phyloP scores from a whole-genome alignment of 2,329 filamentous ascomycete genomes.

The Acarospora socialis region DNA sequence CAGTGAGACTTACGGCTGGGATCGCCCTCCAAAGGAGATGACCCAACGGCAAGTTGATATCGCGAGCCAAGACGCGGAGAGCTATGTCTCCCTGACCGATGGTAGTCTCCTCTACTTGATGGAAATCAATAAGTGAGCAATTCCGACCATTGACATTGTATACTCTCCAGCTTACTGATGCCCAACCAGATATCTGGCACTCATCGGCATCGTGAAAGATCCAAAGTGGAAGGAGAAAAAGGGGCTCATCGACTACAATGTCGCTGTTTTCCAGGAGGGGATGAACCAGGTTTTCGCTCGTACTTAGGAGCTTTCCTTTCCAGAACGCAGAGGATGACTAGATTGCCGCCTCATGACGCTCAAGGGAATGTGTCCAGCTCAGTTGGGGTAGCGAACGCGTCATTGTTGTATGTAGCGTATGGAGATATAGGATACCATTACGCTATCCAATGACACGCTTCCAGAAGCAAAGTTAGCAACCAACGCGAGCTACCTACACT shows the following conservation, averaged over 20 bases:
- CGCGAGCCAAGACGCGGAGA: slow-evolving; percentile 38
- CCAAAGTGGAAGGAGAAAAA: slow-evolving; percentile 51
- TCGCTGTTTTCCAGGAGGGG: slow-evolving; percentile 48
- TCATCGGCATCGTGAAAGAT: slow-evolving; percentile 51
- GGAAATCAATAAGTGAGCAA: slow-evolving; percentile 50
- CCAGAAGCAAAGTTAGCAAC: no score
- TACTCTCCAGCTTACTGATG: not conserved
- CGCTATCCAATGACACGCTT: no score
- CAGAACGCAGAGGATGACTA: slow-evolving; percentile 15
- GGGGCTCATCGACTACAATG: slow-evolving; percentile 52
- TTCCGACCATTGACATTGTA: not conserved
- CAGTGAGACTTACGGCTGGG: slow-evolving; percentile 84
- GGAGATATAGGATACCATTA: no score
- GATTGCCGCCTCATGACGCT: no score
- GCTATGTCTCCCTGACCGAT: slow-evolving; percentile 47
- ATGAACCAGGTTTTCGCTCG: slow-evolving; percentile 47
- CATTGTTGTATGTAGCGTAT: no score
- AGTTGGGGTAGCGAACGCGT: no score
- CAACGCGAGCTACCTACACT: no score
- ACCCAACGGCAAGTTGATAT: no score
- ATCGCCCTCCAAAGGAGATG: slow-evolving; percentile 26
- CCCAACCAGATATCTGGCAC: slow-evolving; percentile 41
- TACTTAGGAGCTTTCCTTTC: slow-evolving; percentile 32
- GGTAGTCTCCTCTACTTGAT: slow-evolving; percentile 49
- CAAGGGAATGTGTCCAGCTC: no score